Conservation (phyloP, 1,284 basidiomycete species). For the Ganoderma meredithae region DNA sequence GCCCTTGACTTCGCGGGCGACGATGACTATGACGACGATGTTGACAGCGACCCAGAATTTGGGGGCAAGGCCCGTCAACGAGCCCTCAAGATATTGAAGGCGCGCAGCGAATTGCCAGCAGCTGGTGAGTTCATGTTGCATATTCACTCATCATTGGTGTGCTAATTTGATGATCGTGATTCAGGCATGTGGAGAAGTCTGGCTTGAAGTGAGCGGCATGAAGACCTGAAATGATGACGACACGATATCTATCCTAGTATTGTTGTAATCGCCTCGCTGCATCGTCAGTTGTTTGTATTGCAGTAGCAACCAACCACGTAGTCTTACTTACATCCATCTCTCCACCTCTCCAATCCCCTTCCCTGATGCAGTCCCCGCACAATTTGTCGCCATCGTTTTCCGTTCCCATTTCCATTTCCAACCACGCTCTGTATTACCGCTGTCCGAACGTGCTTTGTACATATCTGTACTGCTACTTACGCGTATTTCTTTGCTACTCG, state of each 20-base stretch:
- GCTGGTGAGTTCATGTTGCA: slow-evolving; percentile 34
- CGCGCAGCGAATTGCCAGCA: slow-evolving; percentile 42
- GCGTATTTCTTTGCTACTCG: neutral
- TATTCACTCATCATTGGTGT: neutral
- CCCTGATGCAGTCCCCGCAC: neutral
- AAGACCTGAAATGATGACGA: slow-evolving; percentile 23
- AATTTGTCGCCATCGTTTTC: neutral
- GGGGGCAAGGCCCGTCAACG: slow-evolving; percentile 59
- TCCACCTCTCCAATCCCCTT: neutral
- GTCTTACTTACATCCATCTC: slow-evolving; percentile 17
- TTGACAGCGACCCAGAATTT: slow-evolving; percentile 36
- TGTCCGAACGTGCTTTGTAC: slow-evolving; percentile 37
- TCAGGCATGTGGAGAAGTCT: slow-evolving; percentile 78
- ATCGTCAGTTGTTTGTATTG: slow-evolving; percentile 31
- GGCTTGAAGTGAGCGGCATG: slow-evolving; percentile 44
- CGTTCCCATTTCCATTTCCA: slow-evolving; percentile 5
- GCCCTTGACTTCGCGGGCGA: slow-evolving; percentile 65
- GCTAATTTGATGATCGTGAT: neutral
- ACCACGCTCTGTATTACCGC: slow-evolving; percentile 34
- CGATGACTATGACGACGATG: slow-evolving; percentile 51
- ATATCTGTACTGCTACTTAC: slow-evolving; percentile 32
- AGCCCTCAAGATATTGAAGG: slow-evolving; percentile 72
- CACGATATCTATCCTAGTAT: slow-evolving; percentile 34
- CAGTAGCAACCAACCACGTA: slow-evolving; percentile 25
- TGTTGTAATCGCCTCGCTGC: slow-evolving; percentile 33